A percentile compares a stretch with the other conserved stretches of the same genome.
Evolutionary conservation across 441 rosid species (phyloP).

Genomic region (Euphorbia corollata): DNA sequence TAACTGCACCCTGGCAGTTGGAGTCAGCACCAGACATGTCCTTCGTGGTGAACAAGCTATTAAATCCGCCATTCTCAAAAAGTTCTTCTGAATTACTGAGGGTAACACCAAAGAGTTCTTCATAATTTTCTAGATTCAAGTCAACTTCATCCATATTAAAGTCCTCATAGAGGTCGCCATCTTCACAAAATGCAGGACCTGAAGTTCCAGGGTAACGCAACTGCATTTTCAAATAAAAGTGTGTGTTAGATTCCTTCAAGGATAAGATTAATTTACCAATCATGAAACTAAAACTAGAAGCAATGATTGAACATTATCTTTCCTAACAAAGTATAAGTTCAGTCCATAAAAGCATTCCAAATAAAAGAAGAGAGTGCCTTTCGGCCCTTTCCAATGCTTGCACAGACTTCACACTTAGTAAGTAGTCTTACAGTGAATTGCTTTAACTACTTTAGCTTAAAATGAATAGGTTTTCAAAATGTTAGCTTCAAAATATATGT

Average conservation of each 20-base stretch:
- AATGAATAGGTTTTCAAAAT: not conserved
- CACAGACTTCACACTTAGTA: not conserved
- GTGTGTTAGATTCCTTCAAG: not conserved
- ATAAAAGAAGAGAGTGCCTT: not conserved
- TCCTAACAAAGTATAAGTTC: not conserved
- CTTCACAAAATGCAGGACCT: slow-evolving; percentile 48
- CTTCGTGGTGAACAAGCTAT: slow-evolving; percentile 62
- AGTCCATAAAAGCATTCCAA: not conserved
- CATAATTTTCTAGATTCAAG: slow-evolving; percentile 79
- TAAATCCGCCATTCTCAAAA: slow-evolving; percentile 79
- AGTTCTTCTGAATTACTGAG: slow-evolving; percentile 75
- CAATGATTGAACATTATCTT: not conserved
- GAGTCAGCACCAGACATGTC: slow-evolving; percentile 57
- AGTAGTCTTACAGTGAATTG: not conserved
- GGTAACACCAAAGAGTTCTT: slow-evolving; percentile 85
- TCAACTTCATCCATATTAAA: slow-evolving; percentile 87
- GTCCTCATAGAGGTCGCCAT: slow-evolving; percentile 56
- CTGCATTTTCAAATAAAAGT: slow-evolving; percentile 33
- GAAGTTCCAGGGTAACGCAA: slow-evolving; percentile 36
- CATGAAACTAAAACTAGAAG: not conserved
- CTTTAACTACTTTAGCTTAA: not conserved
- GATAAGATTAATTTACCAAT: slow-evolving; percentile 8
- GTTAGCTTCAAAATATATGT: not conserved
- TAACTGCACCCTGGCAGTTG: slow-evolving; percentile 43
- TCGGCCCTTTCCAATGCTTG: not conserved